Percentiles rank a stretch among this genome's conserved stretches.
phyloP scores from a whole-genome alignment of 2,329 filamentous ascomycete genomes.

The Fusarium duplospermum region DNA sequence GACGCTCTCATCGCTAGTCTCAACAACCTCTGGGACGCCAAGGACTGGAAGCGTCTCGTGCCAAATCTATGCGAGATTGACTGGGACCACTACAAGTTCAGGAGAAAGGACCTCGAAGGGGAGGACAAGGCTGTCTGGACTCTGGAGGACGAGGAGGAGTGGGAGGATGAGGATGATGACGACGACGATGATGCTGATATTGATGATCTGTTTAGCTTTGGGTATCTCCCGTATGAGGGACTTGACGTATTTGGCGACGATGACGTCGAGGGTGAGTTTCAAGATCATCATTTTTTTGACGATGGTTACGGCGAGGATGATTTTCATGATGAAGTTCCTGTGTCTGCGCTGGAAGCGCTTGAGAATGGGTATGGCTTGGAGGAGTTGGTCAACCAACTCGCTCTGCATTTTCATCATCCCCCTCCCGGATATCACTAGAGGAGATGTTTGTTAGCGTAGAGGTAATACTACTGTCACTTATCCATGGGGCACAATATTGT shows the following conservation, averaged over 20 bases:
- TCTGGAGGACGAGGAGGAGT: conserved; percentile 23
- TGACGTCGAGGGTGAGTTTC: neutral
- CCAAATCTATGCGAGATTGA: conserved; percentile 27
- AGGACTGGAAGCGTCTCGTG: neutral
- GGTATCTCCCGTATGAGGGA: conserved; percentile 1
- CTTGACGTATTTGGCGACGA: neutral
- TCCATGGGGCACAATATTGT: neutral
- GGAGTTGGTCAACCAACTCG: neutral
- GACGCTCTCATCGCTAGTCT: conserved; percentile 3
- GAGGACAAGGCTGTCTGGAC: conserved; percentile 24
- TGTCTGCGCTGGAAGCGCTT: neutral
- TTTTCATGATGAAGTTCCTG: neutral
- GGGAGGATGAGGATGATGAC: conserved; percentile 25
- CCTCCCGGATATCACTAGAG: neutral
- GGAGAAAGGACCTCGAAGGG: conserved; percentile 16
- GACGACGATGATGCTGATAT: neutral
- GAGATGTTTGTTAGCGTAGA: neutral
- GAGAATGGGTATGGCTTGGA: neutral
- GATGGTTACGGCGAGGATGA: neutral
- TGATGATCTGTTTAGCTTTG: neutral
- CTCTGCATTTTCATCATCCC: neutral
- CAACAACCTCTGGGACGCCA: conserved; percentile 19
- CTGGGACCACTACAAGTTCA: conserved; percentile 31
- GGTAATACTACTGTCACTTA: neutral
- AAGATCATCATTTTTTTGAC: neutral